Evolutionary conservation across 164 flowering plant species (phyloP).

Genomic region (Cinnamomum chago): DNA sequence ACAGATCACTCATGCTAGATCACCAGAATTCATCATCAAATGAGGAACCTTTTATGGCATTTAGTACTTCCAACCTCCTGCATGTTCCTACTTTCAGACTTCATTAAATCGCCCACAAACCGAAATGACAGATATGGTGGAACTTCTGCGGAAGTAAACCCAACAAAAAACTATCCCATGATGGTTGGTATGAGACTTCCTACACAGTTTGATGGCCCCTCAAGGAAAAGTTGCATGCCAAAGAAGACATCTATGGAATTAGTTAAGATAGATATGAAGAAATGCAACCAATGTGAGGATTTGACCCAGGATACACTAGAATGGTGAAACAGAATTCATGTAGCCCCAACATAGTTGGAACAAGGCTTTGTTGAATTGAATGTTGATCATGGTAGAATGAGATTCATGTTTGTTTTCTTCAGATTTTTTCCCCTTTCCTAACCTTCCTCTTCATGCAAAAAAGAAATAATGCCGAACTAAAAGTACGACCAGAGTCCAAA

Average conservation of each 20-base stretch:
- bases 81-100: neutral
- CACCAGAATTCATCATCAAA: neutral
- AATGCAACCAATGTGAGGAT: too few relatives aligned
- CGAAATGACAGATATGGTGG: neutral
- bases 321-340: neutral
- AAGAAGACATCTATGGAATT: too few relatives aligned
- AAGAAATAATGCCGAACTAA: neutral
- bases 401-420: neutral
- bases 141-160: neutral
- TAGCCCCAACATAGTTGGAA: neutral
- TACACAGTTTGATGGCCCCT: too few relatives aligned
- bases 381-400: neutral
- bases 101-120: neutral
- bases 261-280: too few relatives aligned
- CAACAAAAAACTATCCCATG: neutral
- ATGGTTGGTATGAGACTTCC: neutral
- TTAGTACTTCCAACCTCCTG: neutral
- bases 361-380: neutral
- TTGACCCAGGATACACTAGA: neutral
- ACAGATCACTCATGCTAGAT: neutral
- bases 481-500: neutral
- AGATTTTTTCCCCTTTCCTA: neutral
- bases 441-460: neutral
- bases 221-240: too few relatives aligned
- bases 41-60: neutral